phyloP scores from a whole-genome alignment of 768 basidiomycete species.

The Leccinum broughii region DNA sequence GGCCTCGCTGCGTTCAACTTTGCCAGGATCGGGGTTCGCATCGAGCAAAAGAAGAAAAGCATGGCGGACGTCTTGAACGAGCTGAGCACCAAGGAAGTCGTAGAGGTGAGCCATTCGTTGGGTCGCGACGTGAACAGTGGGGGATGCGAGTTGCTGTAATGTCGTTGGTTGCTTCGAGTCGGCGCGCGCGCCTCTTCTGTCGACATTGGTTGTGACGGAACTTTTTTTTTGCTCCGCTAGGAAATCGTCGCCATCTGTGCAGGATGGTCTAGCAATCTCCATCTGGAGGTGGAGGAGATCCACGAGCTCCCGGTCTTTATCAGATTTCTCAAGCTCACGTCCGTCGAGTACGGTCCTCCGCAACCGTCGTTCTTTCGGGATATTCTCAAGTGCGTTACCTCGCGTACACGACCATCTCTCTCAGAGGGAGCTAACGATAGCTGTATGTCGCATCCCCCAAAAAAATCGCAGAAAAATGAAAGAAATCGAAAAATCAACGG shows the following conservation, averaged over 20 bases:
- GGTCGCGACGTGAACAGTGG: neutral
- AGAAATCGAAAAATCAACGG: slow-evolving; percentile 25
- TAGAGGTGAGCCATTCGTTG: slow-evolving; percentile 26
- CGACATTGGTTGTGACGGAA: neutral
- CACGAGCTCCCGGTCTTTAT: slow-evolving; percentile 49
- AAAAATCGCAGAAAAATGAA: slow-evolving; percentile 26
- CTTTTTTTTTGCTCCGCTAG: slow-evolving; percentile 33
- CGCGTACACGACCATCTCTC: neutral
- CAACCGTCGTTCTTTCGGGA: slow-evolving; percentile 38
- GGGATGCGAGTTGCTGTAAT: neutral
- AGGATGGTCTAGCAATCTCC: slow-evolving; percentile 51
- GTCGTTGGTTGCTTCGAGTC: neutral
- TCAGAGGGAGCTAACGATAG: neutral
- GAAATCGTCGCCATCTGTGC: slow-evolving; percentile 58
- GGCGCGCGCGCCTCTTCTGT: neutral
- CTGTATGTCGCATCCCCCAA: neutral
- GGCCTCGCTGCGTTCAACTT: slow-evolving; percentile 70
- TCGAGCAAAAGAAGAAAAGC: slow-evolving; percentile 12
- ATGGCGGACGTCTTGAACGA: slow-evolving; percentile 20
- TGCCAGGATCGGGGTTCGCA: slow-evolving; percentile 48
- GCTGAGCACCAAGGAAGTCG: slow-evolving; percentile 22
- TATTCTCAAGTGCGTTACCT: slow-evolving; percentile 26
- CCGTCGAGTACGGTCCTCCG: slow-evolving; percentile 40
- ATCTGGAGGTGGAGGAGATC: slow-evolving; percentile 61
- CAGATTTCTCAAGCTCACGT: slow-evolving; percentile 36